Percentiles rank a stretch among this genome's conserved stretches.
phyloP scores from a whole-genome alignment of 106 monocot species.

The Acorus gramineus region DNA sequence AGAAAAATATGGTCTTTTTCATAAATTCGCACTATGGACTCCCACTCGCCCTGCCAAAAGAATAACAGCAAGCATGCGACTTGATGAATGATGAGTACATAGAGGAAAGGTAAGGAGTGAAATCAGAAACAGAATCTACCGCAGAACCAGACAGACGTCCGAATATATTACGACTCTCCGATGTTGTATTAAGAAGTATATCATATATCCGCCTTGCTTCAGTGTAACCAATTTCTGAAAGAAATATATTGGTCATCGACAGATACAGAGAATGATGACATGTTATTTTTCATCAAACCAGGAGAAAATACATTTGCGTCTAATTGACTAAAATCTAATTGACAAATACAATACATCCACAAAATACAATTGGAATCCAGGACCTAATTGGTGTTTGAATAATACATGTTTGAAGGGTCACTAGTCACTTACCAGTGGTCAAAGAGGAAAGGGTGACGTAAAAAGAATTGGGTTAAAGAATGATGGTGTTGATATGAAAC shows the following conservation, averaged over 20 bases:
- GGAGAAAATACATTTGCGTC: too few species aligned
- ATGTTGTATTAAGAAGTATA: slow-evolving; percentile 54
- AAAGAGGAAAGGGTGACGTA: too few species aligned
- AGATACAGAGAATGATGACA: too few species aligned
- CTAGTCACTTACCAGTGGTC: too few species aligned
- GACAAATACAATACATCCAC: too few species aligned
- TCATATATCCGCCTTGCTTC: slow-evolving; percentile 71
- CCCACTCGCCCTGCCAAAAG: slow-evolving; percentile 82
- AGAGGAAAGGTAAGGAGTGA: background rate
- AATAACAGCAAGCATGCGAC: background rate
- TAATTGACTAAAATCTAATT: too few species aligned
- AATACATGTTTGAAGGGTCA: too few species aligned
- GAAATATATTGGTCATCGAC: background rate
- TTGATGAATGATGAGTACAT: slow-evolving; percentile 1
- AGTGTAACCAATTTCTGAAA: slow-evolving; percentile 59
- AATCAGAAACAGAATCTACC: slow-evolving; percentile 37
- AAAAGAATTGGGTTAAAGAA: too few species aligned
- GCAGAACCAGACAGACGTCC: slow-evolving; percentile 90
- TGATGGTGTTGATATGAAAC: too few species aligned
- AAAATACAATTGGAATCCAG: too few species aligned
- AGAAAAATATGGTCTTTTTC: slow-evolving; percentile 97
- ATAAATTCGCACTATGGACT: slow-evolving; percentile 57
- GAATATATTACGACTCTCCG: slow-evolving; percentile 90
- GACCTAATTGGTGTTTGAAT: too few species aligned
- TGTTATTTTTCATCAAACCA: too few species aligned